Conservation (phyloP, 176 grass and related monocot species). For the Puccinellia tenuiflora region DNA sequence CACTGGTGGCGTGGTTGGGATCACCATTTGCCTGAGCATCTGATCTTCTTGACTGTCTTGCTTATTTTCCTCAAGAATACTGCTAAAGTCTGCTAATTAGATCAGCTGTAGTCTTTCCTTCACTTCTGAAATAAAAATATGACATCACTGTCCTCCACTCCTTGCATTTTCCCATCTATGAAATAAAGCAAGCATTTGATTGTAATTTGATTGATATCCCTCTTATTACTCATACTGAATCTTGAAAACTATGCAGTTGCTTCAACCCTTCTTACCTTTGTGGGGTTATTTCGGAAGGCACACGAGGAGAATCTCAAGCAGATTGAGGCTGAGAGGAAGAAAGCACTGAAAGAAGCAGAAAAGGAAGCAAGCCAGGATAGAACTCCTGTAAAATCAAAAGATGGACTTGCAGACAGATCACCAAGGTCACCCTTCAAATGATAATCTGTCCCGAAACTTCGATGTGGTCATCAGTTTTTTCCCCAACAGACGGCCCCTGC, state of each 20-base stretch:
- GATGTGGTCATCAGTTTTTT: not conserved
- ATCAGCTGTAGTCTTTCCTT: not conserved
- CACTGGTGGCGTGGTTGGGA: not conserved
- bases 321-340: conserved; percentile 76
- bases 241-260: conserved; percentile 65
- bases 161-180: conserved; percentile 4
- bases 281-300: conserved; percentile 63
- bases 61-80: conserved; percentile 13
- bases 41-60: conserved; percentile 10
- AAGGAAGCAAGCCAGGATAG: conserved; percentile 53
- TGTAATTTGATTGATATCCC: not conserved
- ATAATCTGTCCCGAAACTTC: not conserved
- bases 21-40: not conserved
- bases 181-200: conserved; percentile 1
- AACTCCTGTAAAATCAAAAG: conserved; percentile 46
- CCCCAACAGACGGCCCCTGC: not conserved
- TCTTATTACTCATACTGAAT: conserved; percentile 3
- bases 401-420: conserved; percentile 34
- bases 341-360: conserved; percentile 82
- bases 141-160: not conserved
- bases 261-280: conserved; percentile 75
- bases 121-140: not conserved
- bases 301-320: conserved; percentile 86
- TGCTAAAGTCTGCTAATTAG: not conserved
- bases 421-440: conserved; percentile 44